A percentile compares a stretch with the other conserved stretches of the same genome.
Evolutionary conservation across 768 basidiomycete species (phyloP).

Genomic region (Suillus variegatus): DNA sequence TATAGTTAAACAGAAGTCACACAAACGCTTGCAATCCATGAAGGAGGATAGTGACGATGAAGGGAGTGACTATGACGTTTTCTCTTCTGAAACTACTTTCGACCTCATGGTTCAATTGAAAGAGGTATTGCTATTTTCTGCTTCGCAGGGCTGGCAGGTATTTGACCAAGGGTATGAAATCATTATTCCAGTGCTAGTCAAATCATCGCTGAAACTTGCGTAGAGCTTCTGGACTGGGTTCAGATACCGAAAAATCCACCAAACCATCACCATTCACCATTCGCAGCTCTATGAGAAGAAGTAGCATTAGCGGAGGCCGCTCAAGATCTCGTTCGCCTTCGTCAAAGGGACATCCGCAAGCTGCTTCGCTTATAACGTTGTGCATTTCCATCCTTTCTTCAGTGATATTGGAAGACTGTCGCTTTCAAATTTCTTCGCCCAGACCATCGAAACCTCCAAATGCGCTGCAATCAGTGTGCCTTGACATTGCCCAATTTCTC

Average conservation of each 20-base stretch:
- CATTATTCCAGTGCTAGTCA: background rate
- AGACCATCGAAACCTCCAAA: slow-evolving; percentile 72
- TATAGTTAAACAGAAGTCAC: slow-evolving; percentile 38
- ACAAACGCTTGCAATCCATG: slow-evolving; percentile 13
- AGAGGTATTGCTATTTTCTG: slow-evolving; percentile 58
- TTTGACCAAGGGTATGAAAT: slow-evolving; percentile 52
- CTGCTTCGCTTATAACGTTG: slow-evolving; percentile 56
- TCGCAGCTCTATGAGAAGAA: slow-evolving; percentile 30
- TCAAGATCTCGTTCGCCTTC: slow-evolving; percentile 55
- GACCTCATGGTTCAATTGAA: slow-evolving; percentile 64
- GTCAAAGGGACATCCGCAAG: slow-evolving; percentile 30
- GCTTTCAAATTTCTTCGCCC: slow-evolving; percentile 58
- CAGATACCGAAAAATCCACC: background rate
- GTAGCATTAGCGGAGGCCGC: slow-evolving; percentile 43
- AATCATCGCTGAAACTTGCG: background rate
- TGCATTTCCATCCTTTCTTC: slow-evolving; percentile 65
- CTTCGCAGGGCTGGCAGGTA: slow-evolving; percentile 60
- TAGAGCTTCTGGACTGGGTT: slow-evolving; percentile 3
- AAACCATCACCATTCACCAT: slow-evolving; percentile 45
- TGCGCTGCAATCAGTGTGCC: slow-evolving; percentile 66
- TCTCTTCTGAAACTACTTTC: slow-evolving; percentile 67
- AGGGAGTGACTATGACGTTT: slow-evolving; percentile 37
- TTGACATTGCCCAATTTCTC: slow-evolving; percentile 75
- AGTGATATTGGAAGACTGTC: slow-evolving; percentile 70
- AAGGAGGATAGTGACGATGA: slow-evolving; percentile 38